phyloP scores from a whole-genome alignment of 257 asterid genomes.

The Anisodus acutangulus region DNA sequence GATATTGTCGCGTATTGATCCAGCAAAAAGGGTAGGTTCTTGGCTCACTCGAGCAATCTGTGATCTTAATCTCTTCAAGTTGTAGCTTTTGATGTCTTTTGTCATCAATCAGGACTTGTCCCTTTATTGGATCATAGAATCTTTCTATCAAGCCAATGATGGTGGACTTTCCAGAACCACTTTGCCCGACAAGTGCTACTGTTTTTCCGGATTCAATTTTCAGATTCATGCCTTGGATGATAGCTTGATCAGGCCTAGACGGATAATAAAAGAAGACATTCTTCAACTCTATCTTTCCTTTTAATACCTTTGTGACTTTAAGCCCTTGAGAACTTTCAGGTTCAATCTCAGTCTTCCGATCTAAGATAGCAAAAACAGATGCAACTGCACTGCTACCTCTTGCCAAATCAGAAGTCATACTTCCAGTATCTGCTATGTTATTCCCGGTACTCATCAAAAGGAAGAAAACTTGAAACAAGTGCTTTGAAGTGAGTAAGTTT shows the following conservation, averaged over 20 bases:
- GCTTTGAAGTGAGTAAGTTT: constrained; percentile 50
- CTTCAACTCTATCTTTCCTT: constrained; percentile 53
- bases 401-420: constrained; percentile 73
- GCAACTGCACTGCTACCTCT: constrained; percentile 63
- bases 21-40: constrained; percentile 70
- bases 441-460: constrained; percentile 75
- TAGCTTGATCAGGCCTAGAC: constrained; percentile 68
- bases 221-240: constrained; percentile 61
- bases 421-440: constrained; percentile 81
- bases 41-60: constrained; percentile 77
- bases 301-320: constrained; percentile 39
- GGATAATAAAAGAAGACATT: constrained; percentile 64
- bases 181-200: constrained; percentile 70
- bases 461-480: constrained; percentile 71
- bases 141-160: constrained; percentile 68
- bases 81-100: constrained; percentile 57
- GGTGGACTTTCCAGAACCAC: constrained; percentile 87
- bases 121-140: constrained; percentile 70
- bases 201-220: constrained; percentile 62
- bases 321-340: constrained; percentile 50
- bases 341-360: constrained; percentile 56
- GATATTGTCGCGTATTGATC: constrained; percentile 63
- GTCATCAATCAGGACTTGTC: constrained; percentile 60
- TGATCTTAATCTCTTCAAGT: constrained; percentile 61
- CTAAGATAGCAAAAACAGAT: constrained; percentile 57